Conservation (phyloP, 1,284 basidiomycete species). For the Malassezia sympodialis region DNA sequence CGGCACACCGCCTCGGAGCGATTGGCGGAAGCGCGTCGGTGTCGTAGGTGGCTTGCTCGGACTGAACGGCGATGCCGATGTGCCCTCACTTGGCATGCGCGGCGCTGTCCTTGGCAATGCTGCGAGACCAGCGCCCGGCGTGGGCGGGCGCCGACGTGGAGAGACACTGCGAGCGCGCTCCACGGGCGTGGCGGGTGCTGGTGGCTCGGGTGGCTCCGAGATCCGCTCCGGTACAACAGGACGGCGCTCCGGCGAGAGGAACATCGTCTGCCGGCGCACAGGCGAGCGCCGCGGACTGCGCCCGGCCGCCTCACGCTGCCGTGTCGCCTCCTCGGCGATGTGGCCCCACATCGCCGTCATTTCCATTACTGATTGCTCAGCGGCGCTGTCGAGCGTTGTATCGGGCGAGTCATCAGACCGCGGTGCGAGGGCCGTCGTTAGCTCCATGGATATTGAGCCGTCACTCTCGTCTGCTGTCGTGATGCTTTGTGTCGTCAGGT, state of each 20-base stretch:
- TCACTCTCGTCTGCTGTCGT: neutral
- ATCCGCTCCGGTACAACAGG: neutral
- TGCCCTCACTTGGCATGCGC: neutral
- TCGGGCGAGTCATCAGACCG: slow-evolving; percentile 6
- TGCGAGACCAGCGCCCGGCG: neutral
- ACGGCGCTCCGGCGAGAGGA: slow-evolving; percentile 1
- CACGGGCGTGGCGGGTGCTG: neutral
- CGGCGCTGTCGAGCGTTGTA: slow-evolving; percentile 7
- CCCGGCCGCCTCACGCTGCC: slow-evolving; percentile 7
- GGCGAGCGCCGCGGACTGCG: slow-evolving; percentile 14
- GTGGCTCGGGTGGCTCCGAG: too few relatives aligned
- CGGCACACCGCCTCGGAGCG: slow-evolving; percentile 31
- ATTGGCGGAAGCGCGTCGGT: slow-evolving; percentile 29
- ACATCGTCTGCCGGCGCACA: slow-evolving; percentile 16
- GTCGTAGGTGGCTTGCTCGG: neutral
- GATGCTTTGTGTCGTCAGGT: neutral
- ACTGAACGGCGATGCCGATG: neutral
- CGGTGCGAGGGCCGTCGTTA: slow-evolving; percentile 13
- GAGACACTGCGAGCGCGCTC: neutral
- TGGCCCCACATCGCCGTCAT: slow-evolving; percentile 29
- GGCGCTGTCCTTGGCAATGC: neutral
- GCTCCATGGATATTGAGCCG: slow-evolving; percentile 20
- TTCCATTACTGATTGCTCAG: slow-evolving; percentile 24
- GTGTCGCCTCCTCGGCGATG: slow-evolving; percentile 15
- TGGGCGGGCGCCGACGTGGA: neutral